A percentile compares a stretch with the other conserved stretches of the same genome.
phyloP scores from a whole-genome alignment of 2,329 filamentous ascomycete genomes.

The Periglandula ipomoeae region DNA sequence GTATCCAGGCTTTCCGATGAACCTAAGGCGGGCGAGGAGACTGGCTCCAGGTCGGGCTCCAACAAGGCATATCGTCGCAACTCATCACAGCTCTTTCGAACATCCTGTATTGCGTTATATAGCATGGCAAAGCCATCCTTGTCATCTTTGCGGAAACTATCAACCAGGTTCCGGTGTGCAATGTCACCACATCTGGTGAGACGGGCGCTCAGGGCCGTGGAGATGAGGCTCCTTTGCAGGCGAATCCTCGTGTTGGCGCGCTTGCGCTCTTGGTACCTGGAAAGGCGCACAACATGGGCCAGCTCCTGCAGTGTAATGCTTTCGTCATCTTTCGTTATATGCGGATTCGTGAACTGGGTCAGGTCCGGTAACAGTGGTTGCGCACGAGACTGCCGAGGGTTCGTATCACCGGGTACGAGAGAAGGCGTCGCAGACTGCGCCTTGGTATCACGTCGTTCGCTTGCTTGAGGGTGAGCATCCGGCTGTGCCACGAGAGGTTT shows the following conservation, averaged over 20 bases:
- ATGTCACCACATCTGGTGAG: conserved; percentile 67
- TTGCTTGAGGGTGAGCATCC: conserved; percentile 20
- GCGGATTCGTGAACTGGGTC: conserved; percentile 56
- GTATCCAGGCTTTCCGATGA: conserved; percentile 43
- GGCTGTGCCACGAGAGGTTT: conserved; percentile 43
- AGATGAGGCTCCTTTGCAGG: conserved; percentile 65
- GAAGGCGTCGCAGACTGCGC: conserved; percentile 20
- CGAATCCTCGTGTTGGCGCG: conserved; percentile 63
- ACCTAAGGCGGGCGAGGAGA: conserved; percentile 29
- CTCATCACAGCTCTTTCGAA: conserved; percentile 67
- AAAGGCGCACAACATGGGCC: conserved; percentile 66
- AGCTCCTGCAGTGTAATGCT: conserved; percentile 68
- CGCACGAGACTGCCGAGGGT: conserved; percentile 31
- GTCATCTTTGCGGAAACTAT: conserved; percentile 70
- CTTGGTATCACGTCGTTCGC: conserved; percentile 18
- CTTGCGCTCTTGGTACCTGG: conserved; percentile 75
- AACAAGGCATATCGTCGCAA: conserved; percentile 60
- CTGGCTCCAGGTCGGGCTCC: conserved; percentile 61
- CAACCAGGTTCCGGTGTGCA: conserved; percentile 65
- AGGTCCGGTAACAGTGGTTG: conserved; percentile 54
- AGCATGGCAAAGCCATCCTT: conserved; percentile 67
- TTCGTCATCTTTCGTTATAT: conserved; percentile 50
- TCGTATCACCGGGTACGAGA: conserved; percentile 31
- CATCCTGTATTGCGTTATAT: conserved; percentile 71
- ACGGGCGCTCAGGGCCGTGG: conserved; percentile 64